These are phyloP conservation scores for Cryptococcus maquisensis DNA, from an alignment of 1,284 basidiomycete species.

Conservation along the genomic window DNA sequence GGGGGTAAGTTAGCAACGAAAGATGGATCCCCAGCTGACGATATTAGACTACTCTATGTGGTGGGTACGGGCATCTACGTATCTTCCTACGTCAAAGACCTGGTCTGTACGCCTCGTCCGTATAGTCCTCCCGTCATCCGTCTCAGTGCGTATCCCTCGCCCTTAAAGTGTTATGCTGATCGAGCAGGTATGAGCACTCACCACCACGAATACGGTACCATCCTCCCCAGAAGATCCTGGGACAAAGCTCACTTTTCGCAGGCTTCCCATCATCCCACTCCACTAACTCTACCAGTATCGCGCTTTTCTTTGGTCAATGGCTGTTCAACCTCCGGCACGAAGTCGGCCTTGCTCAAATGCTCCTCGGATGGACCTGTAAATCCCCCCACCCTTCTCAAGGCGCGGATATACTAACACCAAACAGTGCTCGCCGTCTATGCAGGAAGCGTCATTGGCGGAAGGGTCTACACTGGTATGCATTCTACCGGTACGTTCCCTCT, in stretches of 20 bases:
- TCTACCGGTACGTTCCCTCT: constrained; percentile 48
- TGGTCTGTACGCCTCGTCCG: constrained; percentile 85
- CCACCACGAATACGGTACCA: constrained; percentile 54
- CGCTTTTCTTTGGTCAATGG: constrained; percentile 59
- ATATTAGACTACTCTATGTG: constrained; percentile 61
- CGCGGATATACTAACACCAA: no score
- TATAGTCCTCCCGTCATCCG: constrained; percentile 85
- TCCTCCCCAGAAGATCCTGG: background rate
- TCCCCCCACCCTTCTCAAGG: no score
- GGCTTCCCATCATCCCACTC: constrained; percentile 97
- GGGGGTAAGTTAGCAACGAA: constrained; percentile 59
- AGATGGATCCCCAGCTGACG: background rate
- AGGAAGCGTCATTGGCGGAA: constrained; percentile 77
- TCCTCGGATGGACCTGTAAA: constrained; percentile 28
- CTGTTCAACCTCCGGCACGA: constrained; percentile 22
- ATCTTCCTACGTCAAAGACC: constrained; percentile 81
- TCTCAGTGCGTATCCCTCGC: constrained; percentile 49
- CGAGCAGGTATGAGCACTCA: constrained; percentile 74
- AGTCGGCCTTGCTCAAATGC: constrained; percentile 13
- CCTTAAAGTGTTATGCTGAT: background rate
- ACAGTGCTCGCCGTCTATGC: constrained; percentile 60
- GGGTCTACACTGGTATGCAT: constrained; percentile 90
- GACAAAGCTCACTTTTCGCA: constrained; percentile 38
- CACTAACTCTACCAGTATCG: constrained; percentile 84
- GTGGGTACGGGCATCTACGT: constrained; percentile 78